Evolutionary conservation across 192 early-diverging fungal genomes (phyloP).

Genomic region (Gaertneriomyces semiglobifer): DNA sequence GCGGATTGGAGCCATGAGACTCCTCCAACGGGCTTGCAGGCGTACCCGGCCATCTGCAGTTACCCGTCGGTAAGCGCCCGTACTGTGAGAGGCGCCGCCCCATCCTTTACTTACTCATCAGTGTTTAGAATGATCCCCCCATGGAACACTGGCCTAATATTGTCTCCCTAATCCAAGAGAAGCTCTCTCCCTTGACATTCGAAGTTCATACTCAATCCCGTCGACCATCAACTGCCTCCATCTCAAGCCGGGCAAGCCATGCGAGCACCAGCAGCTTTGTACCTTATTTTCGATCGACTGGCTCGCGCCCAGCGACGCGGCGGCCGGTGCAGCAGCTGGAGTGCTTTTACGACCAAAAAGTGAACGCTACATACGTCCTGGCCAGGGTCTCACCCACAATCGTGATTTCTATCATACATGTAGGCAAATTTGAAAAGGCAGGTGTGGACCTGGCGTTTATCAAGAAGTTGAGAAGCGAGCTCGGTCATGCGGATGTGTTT

Average conservation of each 20-base stretch:
- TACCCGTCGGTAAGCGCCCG: conserved; percentile 16
- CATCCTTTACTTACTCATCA: conserved; percentile 3
- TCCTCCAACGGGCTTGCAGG: conserved; percentile 17
- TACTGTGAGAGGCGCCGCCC: neutral
- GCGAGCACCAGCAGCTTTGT: neutral
- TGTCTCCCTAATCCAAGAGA: conserved; percentile 26
- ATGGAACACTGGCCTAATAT: conserved; percentile 33
- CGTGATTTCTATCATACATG: conserved; percentile 1
- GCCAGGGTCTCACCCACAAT: conserved; percentile 9
- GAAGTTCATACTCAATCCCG: neutral
- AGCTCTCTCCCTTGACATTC: neutral
- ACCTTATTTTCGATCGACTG: conserved; percentile 1
- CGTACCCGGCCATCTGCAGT: conserved; percentile 24
- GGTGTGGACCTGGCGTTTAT: neutral
- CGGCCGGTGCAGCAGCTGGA: neutral
- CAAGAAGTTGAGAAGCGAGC: neutral
- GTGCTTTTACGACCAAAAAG: conserved; percentile 21
- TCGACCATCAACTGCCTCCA: neutral
- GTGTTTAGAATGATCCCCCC: conserved; percentile 14
- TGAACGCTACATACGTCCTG: conserved; percentile 23
- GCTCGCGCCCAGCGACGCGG: neutral
- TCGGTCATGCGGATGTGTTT: neutral
- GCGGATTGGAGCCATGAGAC: neutral
- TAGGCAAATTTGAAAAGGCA: conserved; percentile 8
- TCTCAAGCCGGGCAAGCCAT: neutral